Evolutionary conservation across 352 stramenopile genomes (phyloP).

Genomic region (Plasmopara halstedii): DNA sequence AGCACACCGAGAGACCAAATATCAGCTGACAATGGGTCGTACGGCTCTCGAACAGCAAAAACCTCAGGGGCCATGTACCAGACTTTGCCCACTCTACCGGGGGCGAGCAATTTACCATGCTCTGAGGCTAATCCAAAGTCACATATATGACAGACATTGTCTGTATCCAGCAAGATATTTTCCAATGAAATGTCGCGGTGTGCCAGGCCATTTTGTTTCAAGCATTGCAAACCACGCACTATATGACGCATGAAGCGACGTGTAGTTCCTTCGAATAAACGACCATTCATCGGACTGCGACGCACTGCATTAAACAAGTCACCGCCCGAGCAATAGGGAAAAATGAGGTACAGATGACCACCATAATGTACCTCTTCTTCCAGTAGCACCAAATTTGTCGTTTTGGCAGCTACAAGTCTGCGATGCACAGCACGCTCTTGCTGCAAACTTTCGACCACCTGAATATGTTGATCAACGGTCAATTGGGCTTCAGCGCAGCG

Average conservation of each 20-base stretch:
- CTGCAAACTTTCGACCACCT: slow-evolving; percentile 41
- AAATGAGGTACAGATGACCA: slow-evolving; percentile 39
- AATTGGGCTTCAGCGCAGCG: slow-evolving; percentile 23
- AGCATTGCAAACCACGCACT: slow-evolving; percentile 21
- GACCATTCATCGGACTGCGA: slow-evolving; percentile 22
- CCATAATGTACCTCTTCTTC: slow-evolving; percentile 35
- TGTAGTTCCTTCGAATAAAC: slow-evolving; percentile 24
- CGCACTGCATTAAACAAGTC: slow-evolving; percentile 49
- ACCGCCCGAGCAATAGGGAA: slow-evolving; percentile 44
- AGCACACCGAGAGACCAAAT: slow-evolving; percentile 58
- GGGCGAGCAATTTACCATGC: slow-evolving; percentile 15
- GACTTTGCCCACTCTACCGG: slow-evolving; percentile 43
- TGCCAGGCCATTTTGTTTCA: slow-evolving; percentile 40
- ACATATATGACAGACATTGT: slow-evolving; percentile 35
- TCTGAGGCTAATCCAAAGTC: slow-evolving; percentile 44
- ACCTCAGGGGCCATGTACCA: slow-evolving; percentile 71
- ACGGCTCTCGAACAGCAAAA: slow-evolving; percentile 28
- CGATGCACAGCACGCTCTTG: slow-evolving; percentile 43
- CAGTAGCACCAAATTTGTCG: slow-evolving; percentile 38
- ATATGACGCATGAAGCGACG: slow-evolving; percentile 34
- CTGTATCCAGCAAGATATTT: slow-evolving; percentile 41
- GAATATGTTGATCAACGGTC: slow-evolving; percentile 28
- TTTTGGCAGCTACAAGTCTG: slow-evolving; percentile 21
- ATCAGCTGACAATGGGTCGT: slow-evolving; percentile 40
- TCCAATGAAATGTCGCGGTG: slow-evolving; percentile 61